Evolutionary conservation across 1,139 yeast genomes (phyloP).

Genomic region (Sugiyamaella sp.): DNA sequence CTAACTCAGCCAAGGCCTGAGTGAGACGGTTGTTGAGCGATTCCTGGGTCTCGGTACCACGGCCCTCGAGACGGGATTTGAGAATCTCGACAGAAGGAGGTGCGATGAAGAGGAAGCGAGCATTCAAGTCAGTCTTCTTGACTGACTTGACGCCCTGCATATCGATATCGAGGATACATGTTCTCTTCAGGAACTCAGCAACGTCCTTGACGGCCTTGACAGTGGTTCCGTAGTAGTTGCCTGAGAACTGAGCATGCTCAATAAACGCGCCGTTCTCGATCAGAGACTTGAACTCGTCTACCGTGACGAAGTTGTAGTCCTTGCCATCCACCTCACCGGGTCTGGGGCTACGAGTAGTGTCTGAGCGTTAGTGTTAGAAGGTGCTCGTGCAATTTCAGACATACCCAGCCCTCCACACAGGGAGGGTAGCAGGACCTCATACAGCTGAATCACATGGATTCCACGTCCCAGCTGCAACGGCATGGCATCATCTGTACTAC

Average conservation of each 20-base stretch:
- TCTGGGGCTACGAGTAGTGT: conserved; percentile 92
- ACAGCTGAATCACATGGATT: no score
- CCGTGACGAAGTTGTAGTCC: conserved; percentile 84
- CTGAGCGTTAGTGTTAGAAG: conserved; percentile 37
- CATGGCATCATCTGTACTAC: no score
- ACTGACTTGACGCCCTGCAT: conserved; percentile 98
- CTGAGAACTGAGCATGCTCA: conserved; percentile 98
- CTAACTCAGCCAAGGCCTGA: conserved; percentile 88
- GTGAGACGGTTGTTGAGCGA: conserved; percentile 77
- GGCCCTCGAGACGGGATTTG: conserved; percentile 70
- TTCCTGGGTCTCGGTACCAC: conserved; percentile 95
- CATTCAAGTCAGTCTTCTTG: conserved; percentile 77
- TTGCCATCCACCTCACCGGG: conserved; percentile 87
- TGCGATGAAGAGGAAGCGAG: conserved; percentile 81
- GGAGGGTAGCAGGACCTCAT: no score
- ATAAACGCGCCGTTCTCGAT: conserved; percentile 77
- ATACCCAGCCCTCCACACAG: no score
- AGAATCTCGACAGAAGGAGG: conserved; percentile 89
- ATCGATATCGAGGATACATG: conserved; percentile 93
- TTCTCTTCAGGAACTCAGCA: conserved; percentile 52
- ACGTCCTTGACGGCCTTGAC: conserved; percentile 82
- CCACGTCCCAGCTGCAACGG: no score
- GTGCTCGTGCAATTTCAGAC: no score
- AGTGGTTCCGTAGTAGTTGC: conserved; percentile 95
- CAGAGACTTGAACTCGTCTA: conserved; percentile 74